Conservation (phyloP, 768 basidiomycete species). For the Tricholoma hemisulphureum region DNA sequence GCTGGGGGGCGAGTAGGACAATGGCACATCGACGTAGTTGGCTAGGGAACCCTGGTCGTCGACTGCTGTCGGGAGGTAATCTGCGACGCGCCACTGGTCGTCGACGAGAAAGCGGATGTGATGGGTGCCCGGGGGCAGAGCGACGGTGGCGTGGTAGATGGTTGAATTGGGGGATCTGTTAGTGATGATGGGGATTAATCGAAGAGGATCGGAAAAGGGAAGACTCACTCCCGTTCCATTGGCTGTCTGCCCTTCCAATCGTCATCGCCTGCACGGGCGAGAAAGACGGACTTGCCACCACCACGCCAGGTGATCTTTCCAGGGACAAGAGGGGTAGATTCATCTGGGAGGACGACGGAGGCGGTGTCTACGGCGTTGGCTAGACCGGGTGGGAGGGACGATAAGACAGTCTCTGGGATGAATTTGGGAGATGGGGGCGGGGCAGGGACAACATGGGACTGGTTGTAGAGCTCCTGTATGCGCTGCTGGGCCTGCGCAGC, state of each 20-base stretch:
- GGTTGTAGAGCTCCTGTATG: constrained; percentile 47
- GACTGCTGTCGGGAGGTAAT: constrained; percentile 79
- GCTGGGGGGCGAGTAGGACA: constrained; percentile 27
- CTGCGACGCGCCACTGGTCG: constrained; percentile 76
- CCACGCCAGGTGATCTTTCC: constrained; percentile 67
- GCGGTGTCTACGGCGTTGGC: constrained; percentile 30
- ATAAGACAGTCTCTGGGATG: constrained; percentile 57
- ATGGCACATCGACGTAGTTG: constrained; percentile 82
- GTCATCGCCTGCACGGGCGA: constrained; percentile 72
- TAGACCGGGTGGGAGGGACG: constrained; percentile 60
- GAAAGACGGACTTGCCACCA: constrained; percentile 59
- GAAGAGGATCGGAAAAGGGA: constrained; percentile 10
- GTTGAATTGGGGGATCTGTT: constrained; percentile 31
- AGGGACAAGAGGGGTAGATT: constrained; percentile 29
- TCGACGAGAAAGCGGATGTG: constrained; percentile 96
- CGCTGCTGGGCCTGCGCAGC: constrained; percentile 28
- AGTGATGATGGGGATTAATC: constrained; percentile 4
- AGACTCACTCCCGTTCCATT: constrained; percentile 64
- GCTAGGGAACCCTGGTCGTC: constrained; percentile 93
- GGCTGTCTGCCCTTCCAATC: constrained; percentile 69
- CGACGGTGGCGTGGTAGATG: constrained; percentile 37
- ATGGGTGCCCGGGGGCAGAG: constrained; percentile 84
- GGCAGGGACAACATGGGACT: constrained; percentile 17
- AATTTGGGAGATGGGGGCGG: constrained; percentile 29
- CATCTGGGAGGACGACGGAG: constrained; percentile 20